A percentile compares a stretch with the other conserved stretches of the same genome.
Evolutionary conservation across 768 basidiomycete species (phyloP).

Genomic region (Gymnopilus dilepis): DNA sequence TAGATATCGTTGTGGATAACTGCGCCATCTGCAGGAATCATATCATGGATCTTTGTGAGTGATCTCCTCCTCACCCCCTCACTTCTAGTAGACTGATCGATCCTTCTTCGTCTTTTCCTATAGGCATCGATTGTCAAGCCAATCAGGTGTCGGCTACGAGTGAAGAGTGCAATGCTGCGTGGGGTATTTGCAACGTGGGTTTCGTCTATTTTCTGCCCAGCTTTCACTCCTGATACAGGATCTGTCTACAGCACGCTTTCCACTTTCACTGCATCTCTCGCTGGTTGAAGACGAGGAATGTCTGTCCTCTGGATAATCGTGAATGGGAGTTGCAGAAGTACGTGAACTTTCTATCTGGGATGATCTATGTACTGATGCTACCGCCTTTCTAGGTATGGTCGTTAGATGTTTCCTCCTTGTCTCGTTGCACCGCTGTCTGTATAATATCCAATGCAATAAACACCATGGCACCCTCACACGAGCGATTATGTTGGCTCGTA

Average conservation of each 20-base stretch:
- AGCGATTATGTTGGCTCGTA: too few species aligned
- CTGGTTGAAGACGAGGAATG: conserved; percentile 98
- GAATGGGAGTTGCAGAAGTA: conserved; percentile 98
- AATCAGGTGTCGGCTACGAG: conserved; percentile 97
- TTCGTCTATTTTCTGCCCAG: neutral
- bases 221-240: conserved; percentile 6
- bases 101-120: neutral
- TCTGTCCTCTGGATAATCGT: conserved; percentile 93
- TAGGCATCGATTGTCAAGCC: conserved; percentile 99
- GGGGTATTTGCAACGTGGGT: conserved; percentile 97
- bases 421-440: conserved; percentile 6
- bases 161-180: conserved; percentile 97
- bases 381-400: conserved; percentile 43
- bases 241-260: conserved; percentile 82
- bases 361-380: neutral
- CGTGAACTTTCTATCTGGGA: conserved; percentile 34
- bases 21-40: conserved; percentile 99
- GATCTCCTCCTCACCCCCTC: neutral
- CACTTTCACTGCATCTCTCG: conserved; percentile 99
- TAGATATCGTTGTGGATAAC: conserved; percentile 98
- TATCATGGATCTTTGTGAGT: conserved; percentile 99
- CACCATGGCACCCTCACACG: neutral
- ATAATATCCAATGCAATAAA: conserved; percentile 2
- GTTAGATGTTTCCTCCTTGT: conserved; percentile 29
- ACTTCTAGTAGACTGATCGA: neutral